Conservation (phyloP, 768 basidiomycete genomes). For the Hemileccinum rubropunctum region DNA sequence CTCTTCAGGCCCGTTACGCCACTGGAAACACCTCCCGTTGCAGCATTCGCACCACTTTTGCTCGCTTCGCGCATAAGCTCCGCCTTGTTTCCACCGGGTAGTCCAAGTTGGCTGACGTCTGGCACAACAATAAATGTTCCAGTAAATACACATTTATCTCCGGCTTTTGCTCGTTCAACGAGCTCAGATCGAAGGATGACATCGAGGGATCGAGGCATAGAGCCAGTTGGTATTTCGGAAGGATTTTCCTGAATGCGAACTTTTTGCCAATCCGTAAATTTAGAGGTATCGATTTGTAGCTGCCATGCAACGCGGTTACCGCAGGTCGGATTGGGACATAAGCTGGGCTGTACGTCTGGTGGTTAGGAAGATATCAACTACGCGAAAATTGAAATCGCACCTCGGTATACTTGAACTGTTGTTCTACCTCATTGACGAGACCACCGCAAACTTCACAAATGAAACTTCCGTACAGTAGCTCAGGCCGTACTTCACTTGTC, state of each 20-base stretch:
- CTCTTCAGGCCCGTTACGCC: constrained; percentile 95
- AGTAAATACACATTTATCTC: constrained; percentile 97
- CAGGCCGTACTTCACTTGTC: constrained; percentile 96
- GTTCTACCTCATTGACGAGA: constrained; percentile 89
- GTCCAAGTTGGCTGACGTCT: constrained; percentile 92
- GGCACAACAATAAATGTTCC: constrained; percentile 98
- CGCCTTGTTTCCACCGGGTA: constrained; percentile 91
- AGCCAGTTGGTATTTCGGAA: constrained; percentile 97
- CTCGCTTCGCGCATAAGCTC: constrained; percentile 86
- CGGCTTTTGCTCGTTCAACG: constrained; percentile 98
- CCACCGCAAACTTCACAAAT: constrained; percentile 88
- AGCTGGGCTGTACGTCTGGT: constrained; percentile 58
- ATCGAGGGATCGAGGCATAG: constrained; percentile 96
- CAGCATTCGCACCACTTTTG: constrained; percentile 55
- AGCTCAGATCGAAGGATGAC: constrained; percentile 94
- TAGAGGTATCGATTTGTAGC: constrained; percentile 91
- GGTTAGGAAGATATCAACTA: constrained; percentile 6
- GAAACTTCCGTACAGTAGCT: constrained; percentile 90
- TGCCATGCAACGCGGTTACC: constrained; percentile 90
- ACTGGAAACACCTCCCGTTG: constrained; percentile 62
- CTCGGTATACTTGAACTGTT: constrained; percentile 99
- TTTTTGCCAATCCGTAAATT: constrained; percentile 99
- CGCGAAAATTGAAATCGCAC: constrained; percentile 36
- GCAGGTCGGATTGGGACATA: constrained; percentile 94
- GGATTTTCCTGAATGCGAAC: constrained; percentile 98